A percentile compares a stretch with the other conserved stretches of the same genome.
Conservation (phyloP, 257 asterid genomes). For the Solanum chiquidenum region DNA sequence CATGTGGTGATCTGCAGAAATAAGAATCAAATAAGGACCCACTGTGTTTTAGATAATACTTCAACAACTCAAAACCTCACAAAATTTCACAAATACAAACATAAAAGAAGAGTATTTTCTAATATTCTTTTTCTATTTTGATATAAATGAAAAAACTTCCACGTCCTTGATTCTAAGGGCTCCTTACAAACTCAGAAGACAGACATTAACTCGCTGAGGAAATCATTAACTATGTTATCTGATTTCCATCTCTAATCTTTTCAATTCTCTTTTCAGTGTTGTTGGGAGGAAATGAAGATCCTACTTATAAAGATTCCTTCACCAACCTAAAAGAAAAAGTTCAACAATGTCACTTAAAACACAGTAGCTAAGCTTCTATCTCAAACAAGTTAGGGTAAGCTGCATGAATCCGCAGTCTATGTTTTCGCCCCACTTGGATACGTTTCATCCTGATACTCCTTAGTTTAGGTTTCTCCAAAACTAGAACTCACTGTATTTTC, state of each 20-base stretch:
- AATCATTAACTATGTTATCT: neutral
- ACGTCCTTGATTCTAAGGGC: neutral
- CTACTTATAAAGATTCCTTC: neutral
- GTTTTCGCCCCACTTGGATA: neutral
- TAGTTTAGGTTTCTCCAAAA: neutral
- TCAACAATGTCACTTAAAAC: neutral
- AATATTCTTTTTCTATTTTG: neutral
- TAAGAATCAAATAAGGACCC: neutral
- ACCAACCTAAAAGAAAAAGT: neutral
- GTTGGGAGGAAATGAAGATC: neutral
- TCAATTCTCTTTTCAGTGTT: neutral
- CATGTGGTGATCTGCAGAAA: constrained; percentile 66
- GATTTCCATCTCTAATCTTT: neutral
- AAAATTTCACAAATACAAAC: neutral
- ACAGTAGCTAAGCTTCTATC: neutral
- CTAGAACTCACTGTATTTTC: neutral
- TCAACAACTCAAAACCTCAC: neutral
- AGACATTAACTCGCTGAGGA: neutral
- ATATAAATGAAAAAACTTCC: neutral
- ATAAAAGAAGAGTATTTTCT: neutral
- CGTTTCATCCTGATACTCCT: neutral
- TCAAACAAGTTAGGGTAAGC: neutral
- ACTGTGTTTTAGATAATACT: neutral
- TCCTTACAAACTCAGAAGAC: neutral
- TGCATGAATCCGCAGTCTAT: neutral